These are phyloP conservation scores for Paecilomyces sp. DNA, from an alignment of 2,329 filamentous ascomycete species.

Conservation along the genomic window DNA sequence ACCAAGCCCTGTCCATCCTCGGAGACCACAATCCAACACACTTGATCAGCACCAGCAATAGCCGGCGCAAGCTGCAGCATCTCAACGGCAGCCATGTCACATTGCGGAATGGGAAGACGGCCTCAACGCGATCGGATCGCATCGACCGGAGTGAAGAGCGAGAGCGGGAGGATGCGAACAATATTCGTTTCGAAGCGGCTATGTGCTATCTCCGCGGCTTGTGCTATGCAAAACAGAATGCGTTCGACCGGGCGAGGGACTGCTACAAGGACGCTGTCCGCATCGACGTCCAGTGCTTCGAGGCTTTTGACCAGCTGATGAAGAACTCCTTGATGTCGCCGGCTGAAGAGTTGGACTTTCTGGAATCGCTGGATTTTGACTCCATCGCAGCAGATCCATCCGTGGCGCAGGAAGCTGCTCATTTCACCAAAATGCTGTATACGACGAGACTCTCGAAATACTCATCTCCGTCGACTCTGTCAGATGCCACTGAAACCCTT, in stretches of 20 bases:
- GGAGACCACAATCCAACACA: slow-evolving; percentile 93
- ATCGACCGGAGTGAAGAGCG: slow-evolving; percentile 54
- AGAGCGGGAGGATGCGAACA: slow-evolving; percentile 62
- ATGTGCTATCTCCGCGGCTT: slow-evolving; percentile 95
- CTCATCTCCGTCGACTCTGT: slow-evolving; percentile 74
- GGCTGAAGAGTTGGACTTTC: slow-evolving; percentile 81
- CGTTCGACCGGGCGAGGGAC: slow-evolving; percentile 93
- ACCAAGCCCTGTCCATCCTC: slow-evolving; percentile 77
- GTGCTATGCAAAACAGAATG: slow-evolving; percentile 94
- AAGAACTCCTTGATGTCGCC: slow-evolving; percentile 88
- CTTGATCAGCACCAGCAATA: slow-evolving; percentile 63
- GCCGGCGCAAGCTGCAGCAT: slow-evolving; percentile 65
- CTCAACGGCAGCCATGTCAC: slow-evolving; percentile 49
- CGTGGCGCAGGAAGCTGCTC: slow-evolving; percentile 73
- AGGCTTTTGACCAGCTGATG: slow-evolving; percentile 97
- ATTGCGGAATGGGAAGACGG: slow-evolving; percentile 39
- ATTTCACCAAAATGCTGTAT: slow-evolving; percentile 94
- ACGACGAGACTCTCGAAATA: slow-evolving; percentile 95
- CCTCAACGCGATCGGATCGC: slow-evolving; percentile 40
- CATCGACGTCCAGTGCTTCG: slow-evolving; percentile 96
- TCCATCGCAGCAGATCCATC: slow-evolving; percentile 64
- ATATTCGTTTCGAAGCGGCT: slow-evolving; percentile 82
- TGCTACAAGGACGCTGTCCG: slow-evolving; percentile 97
- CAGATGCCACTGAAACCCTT: slow-evolving; percentile 78
- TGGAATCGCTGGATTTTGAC: slow-evolving; percentile 86